Conservation (phyloP, 306 rosid genomes). For the Prunus mongolica region DNA sequence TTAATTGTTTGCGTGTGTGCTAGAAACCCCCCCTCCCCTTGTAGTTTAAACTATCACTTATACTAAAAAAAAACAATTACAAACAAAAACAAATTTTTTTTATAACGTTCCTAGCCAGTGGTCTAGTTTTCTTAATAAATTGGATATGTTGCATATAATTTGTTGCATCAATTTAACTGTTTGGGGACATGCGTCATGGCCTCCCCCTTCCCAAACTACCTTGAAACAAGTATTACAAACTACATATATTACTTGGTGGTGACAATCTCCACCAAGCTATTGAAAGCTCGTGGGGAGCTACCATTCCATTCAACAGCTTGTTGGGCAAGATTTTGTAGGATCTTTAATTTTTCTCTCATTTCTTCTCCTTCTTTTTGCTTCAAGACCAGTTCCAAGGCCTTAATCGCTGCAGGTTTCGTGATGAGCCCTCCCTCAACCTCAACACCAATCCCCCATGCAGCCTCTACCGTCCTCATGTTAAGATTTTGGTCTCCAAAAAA, state of each 20-base stretch:
- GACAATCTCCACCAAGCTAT: constrained; percentile 26
- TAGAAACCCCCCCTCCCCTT: too few species aligned
- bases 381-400: constrained; percentile 29
- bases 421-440: constrained; percentile 37
- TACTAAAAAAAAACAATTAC: too few species aligned
- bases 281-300: constrained; percentile 39
- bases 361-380: constrained; percentile 26
- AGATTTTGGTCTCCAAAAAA: constrained; percentile 56
- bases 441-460: constrained; percentile 49
- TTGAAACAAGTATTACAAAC: neutral
- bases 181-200: too few species aligned
- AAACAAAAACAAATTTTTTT: too few species aligned
- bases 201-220: too few species aligned
- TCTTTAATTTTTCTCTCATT: constrained; percentile 35
- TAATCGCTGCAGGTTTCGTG: constrained; percentile 23
- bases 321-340: constrained; percentile 24
- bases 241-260: too few species aligned
- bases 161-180: too few species aligned
- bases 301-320: constrained; percentile 33
- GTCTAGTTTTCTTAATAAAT: too few species aligned
- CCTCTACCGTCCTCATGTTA: constrained; percentile 35
- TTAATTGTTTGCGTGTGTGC: too few species aligned
- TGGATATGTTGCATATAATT: too few species aligned
- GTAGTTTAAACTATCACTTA: too few species aligned
- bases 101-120: too few species aligned